Evolutionary conservation across 371 early-diverging fungal species (phyloP).

Genomic region (Syncephalis fuscata): DNA sequence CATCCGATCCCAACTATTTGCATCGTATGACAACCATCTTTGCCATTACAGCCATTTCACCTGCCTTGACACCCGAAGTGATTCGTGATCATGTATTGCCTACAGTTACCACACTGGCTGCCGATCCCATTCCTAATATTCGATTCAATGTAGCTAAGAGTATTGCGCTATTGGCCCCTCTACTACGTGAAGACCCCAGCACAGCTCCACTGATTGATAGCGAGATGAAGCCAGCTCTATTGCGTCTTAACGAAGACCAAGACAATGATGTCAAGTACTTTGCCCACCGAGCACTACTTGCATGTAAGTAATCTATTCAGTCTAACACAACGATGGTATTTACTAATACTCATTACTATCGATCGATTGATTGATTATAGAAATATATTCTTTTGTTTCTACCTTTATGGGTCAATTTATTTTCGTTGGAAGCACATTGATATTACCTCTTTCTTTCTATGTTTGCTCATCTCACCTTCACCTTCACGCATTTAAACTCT

Average conservation of each 20-base stretch:
- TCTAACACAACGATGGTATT: neutral
- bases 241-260: constrained; percentile 66
- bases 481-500: too few relatives aligned
- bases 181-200: constrained; percentile 45
- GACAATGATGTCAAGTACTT: constrained; percentile 91
- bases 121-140: constrained; percentile 96
- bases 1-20: constrained; percentile 77
- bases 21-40: constrained; percentile 95
- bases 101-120: constrained; percentile 60
- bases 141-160: constrained; percentile 97
- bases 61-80: constrained; percentile 69
- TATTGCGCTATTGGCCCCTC: constrained; percentile 68
- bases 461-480: too few relatives aligned
- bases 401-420: too few relatives aligned
- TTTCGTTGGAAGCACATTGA: too few relatives aligned
- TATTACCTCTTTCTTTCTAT: too few relatives aligned
- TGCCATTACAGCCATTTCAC: constrained; percentile 85
- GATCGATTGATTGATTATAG: too few relatives aligned
- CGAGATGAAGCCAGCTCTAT: constrained; percentile 63
- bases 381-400: too few relatives aligned
- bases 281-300: constrained; percentile 61
- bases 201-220: constrained; percentile 35
- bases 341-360: too few relatives aligned
- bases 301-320: constrained; percentile 26
- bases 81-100: constrained; percentile 83